Conservation (phyloP, 2,329 filamentous ascomycete genomes). For the Aspergillus sp. region DNA sequence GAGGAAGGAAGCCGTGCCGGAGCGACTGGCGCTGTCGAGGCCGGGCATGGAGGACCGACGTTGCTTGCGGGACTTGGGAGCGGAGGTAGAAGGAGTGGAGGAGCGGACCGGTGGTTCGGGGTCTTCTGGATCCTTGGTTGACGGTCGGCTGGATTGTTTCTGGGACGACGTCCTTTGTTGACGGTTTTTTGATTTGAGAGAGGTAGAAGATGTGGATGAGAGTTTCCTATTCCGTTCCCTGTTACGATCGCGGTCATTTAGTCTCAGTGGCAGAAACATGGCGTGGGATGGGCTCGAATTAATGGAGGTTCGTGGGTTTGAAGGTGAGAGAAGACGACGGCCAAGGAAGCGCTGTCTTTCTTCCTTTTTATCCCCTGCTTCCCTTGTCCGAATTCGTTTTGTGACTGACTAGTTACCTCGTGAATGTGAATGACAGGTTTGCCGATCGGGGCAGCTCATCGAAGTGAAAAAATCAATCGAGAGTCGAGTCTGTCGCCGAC, state of each 20-base stretch:
- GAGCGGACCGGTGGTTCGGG: conserved; percentile 26
- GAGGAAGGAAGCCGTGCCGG: conserved; percentile 39
- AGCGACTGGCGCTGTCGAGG: conserved; percentile 37
- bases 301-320: conserved; percentile 24
- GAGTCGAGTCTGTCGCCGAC: neutral
- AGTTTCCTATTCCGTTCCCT: conserved; percentile 28
- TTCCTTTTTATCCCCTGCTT: conserved; percentile 13
- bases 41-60: conserved; percentile 55
- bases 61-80: conserved; percentile 23
- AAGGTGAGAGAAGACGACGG: conserved; percentile 19
- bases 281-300: conserved; percentile 24
- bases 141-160: conserved; percentile 29
- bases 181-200: conserved; percentile 28
- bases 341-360: conserved; percentile 10
- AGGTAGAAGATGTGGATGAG: conserved; percentile 26
- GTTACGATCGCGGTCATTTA: conserved; percentile 35
- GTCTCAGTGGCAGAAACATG: conserved; percentile 41
- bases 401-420: conserved; percentile 26
- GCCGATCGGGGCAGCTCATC: conserved; percentile 3
- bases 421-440: conserved; percentile 6
- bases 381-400: conserved; percentile 13
- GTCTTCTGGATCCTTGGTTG: conserved; percentile 35
- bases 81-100: conserved; percentile 27
- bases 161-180: conserved; percentile 32
- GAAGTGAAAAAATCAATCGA: conserved; percentile 1